Evolutionary conservation across 2,329 filamentous ascomycete genomes (phyloP), one percentile per base, ranked within the genome.

Genomic region (Moelleriella libera): DNA sequence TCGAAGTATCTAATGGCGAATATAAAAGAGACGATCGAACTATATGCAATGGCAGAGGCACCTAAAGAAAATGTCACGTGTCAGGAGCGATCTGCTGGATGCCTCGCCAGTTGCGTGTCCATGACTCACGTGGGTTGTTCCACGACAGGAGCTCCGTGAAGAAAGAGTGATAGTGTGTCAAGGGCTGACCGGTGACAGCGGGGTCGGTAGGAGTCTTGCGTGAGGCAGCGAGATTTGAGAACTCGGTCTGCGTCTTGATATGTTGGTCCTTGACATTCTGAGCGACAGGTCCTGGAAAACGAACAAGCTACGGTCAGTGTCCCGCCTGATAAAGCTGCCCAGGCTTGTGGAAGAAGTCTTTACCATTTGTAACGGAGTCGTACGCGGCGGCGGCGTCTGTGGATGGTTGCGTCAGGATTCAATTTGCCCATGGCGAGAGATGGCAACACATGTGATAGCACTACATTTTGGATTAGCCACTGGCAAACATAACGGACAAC

Each of bases 151-250:
- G 71, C 62, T 82, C 78, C 45, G 74, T 75, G 65, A 85, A 84
- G 66, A 83, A 78, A 12, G 79, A 83, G 68, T 84, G 80, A 62
- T 83, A 85, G 64, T 82, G 78, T 50, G 78, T 83, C 58, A 83
- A 64, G 45, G 74, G 74, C 63, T 82, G 77, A 56, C 76, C 77
- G 44, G 75, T 80, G 51, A 75, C 76, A 57, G 77, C 70, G 34
- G 69, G 68, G 49, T 68, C 66, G 45, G 64, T 53, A 47, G 76
- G 77, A 45, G 74, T 75, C 59, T 70, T 70, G 59, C 76, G 75
- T 54, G 76, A 61, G 51, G 71, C 71, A 56, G 75, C 75, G 44
- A 80, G 69, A 60, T 76, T 77, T 58, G 70, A 71, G 52, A 80
- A 66, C 66, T 81, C 77, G 54, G 61, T 59, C 48, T 68, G 62